Percentiles rank a stretch among this genome's conserved stretches.
phyloP scores from a whole-genome alignment of 345 rosid species.

The Sisymbrium altissimum region DNA sequence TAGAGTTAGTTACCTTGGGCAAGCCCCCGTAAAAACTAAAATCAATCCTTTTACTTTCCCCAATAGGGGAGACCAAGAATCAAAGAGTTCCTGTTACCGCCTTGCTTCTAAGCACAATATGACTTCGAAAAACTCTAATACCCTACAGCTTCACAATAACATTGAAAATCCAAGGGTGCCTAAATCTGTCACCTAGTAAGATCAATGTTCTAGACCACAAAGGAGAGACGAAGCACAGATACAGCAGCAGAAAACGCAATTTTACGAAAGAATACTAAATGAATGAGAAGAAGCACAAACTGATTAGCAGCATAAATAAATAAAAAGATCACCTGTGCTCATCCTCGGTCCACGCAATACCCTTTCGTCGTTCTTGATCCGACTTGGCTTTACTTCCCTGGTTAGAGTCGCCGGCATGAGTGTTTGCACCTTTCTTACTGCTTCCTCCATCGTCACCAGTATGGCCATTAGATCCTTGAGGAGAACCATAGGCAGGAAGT shows the following conservation, averaged over 20 bases:
- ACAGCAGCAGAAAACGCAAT: background rate
- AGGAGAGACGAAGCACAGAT: background rate
- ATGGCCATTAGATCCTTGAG: conserved; percentile 55
- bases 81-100: background rate
- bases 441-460: conserved; percentile 71
- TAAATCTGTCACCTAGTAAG: background rate
- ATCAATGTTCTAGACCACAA: background rate
- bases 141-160: background rate
- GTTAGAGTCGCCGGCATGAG: conserved; percentile 53
- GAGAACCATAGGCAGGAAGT: conserved; percentile 66
- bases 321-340: conserved; percentile 71
- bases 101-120: conserved; percentile 15
- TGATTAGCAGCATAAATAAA: conserved; percentile 6
- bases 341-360: conserved; percentile 98
- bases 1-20: background rate
- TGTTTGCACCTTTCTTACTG: conserved; percentile 62
- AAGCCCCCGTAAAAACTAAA: conserved; percentile 1
- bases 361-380: conserved; percentile 95
- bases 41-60: background rate
- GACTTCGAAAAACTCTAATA: background rate
- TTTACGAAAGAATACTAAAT: background rate
- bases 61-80: conserved; percentile 5
- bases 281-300: conserved; percentile 6
- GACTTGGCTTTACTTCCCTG: conserved; percentile 83
- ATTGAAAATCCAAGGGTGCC: background rate